phyloP scores from a whole-genome alignment of 306 rosid genomes.

The Dryas alaskensis region DNA sequence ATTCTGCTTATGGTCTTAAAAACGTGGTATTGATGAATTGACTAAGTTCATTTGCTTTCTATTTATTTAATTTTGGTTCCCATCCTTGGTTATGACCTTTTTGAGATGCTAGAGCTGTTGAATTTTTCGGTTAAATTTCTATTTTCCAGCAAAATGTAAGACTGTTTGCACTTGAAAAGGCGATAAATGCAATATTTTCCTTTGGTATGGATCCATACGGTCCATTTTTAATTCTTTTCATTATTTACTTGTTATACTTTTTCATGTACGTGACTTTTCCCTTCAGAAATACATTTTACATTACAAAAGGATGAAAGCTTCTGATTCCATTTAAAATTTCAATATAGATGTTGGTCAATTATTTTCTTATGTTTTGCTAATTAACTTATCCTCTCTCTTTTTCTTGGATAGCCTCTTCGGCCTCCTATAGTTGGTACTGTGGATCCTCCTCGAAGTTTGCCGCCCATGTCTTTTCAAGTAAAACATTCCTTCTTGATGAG shows the following conservation, averaged over 20 bases:
- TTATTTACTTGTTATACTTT: background rate
- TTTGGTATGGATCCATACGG: background rate
- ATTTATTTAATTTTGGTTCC: background rate
- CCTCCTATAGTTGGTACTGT: constrained; percentile 62
- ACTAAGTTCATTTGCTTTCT: background rate
- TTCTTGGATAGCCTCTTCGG: constrained; percentile 58
- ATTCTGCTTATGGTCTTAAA: background rate
- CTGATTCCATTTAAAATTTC: background rate
- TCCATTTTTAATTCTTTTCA: background rate
- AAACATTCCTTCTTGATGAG: constrained; percentile 26
- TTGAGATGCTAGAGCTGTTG: background rate
- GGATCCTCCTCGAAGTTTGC: constrained; percentile 73
- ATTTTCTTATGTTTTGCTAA: constrained; percentile 6
- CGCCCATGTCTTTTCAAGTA: constrained; percentile 77
- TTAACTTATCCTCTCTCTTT: constrained; percentile 6
- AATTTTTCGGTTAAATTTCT: background rate
- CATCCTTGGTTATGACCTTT: background rate
- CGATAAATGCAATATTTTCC: background rate
- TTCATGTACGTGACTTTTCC: background rate
- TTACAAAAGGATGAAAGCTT: background rate
- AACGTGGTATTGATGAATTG: background rate
- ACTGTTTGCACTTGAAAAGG: background rate
- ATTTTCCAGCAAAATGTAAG: background rate
- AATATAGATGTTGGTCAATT: constrained; percentile 2
- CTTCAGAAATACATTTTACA: background rate